Percentiles rank a stretch among this genome's conserved stretches.
Evolutionary conservation across 306 rosid species (phyloP).

Genomic region (Cyclanthera cordifolia): DNA sequence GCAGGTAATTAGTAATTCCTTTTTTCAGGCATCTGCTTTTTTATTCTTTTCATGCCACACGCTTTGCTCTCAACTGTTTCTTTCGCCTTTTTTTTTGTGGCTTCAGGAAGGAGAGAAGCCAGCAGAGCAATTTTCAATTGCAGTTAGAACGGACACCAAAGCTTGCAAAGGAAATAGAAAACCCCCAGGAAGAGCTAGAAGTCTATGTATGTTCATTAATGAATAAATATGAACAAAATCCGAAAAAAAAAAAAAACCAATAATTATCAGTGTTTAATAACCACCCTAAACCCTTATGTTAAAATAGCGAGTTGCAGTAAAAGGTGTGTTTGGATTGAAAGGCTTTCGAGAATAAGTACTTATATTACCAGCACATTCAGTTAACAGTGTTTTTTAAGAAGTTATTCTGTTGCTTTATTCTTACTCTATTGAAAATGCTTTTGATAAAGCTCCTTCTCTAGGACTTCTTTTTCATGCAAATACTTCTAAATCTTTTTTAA

Average conservation of each 20-base stretch:
- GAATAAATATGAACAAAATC: background rate
- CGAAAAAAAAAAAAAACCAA: no score
- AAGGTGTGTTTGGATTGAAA: background rate
- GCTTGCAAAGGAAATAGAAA: constrained; percentile 25
- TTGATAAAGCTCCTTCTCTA: background rate
- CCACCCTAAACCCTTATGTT: background rate
- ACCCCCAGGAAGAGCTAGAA: constrained; percentile 29
- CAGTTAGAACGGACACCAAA: constrained; percentile 23
- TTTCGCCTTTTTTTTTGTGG: constrained; percentile 18
- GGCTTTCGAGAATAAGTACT: background rate
- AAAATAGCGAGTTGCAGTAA: background rate
- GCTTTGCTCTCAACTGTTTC: constrained; percentile 7
- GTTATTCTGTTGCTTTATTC: background rate
- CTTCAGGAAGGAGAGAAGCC: constrained; percentile 37
- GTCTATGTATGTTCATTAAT: constrained; percentile 40
- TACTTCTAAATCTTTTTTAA: background rate
- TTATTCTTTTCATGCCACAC: background rate
- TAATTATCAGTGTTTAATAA: background rate
- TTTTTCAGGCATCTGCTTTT: background rate
- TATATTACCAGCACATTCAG: background rate
- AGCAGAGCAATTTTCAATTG: constrained; percentile 14
- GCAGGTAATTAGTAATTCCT: constrained; percentile 25
- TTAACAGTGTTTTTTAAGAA: background rate
- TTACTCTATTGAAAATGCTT: background rate
- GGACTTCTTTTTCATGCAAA: background rate